Percentiles rank a stretch among this genome's conserved stretches.
Conservation (phyloP, 345 rosid genomes). For the Arabis hirsuta region DNA sequence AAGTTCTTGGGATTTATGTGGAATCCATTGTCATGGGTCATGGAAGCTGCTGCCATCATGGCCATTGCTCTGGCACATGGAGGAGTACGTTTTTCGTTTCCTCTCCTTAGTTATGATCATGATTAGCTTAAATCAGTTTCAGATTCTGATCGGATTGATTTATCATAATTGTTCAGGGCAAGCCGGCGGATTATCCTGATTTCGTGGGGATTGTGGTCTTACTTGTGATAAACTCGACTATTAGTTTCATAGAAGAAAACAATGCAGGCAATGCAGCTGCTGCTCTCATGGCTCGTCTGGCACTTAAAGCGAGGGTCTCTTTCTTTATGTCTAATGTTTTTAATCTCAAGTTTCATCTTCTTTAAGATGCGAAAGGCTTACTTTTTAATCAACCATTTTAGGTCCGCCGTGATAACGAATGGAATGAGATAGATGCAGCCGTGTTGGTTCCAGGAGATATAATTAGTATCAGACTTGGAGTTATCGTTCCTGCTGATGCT, state of each 20-base stretch:
- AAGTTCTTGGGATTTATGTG: slow-evolving; percentile 71
- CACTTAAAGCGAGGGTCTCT: slow-evolving; percentile 65
- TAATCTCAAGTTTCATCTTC: background rate
- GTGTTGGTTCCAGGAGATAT: slow-evolving; percentile 76
- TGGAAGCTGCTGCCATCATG: slow-evolving; percentile 78
- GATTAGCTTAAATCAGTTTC: too few species aligned
- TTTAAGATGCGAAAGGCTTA: background rate
- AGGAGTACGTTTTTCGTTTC: slow-evolving; percentile 49
- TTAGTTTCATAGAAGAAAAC: slow-evolving; percentile 71
- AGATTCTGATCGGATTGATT: slow-evolving; percentile 12
- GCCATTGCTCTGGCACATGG: slow-evolving; percentile 71
- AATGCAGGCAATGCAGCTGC: slow-evolving; percentile 80
- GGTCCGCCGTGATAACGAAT: slow-evolving; percentile 61
- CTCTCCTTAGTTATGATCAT: background rate
- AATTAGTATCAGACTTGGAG: slow-evolving; percentile 50
- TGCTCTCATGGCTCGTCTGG: slow-evolving; percentile 72
- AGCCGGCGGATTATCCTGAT: slow-evolving; percentile 62
- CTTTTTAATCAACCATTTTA: slow-evolving; percentile 2
- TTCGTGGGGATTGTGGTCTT: slow-evolving; percentile 58
- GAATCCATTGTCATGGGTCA: slow-evolving; percentile 79
- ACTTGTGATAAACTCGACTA: slow-evolving; percentile 63
- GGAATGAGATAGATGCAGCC: slow-evolving; percentile 73
- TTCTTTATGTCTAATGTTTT: background rate
- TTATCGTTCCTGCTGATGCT: slow-evolving; percentile 75
- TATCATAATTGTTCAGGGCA: slow-evolving; percentile 47